These are phyloP conservation scores for Diaporthe sp. DNA, from an alignment of 2,329 filamentous ascomycete genomes.

Conservation along the genomic window DNA sequence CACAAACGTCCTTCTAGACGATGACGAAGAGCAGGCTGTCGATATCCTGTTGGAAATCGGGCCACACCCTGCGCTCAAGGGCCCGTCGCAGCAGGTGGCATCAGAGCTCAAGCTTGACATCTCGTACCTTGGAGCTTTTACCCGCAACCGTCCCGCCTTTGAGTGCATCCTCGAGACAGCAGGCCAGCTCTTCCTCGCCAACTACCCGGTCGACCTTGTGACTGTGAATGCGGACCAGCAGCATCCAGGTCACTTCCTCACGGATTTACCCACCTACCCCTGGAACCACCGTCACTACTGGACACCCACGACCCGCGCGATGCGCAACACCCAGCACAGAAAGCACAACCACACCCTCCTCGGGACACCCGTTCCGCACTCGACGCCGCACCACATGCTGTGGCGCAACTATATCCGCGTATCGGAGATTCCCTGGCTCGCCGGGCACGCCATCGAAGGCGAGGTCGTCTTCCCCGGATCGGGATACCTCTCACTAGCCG, in stretches of 20 bases:
- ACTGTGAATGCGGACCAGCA: background rate
- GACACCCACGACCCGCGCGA: slow-evolving; percentile 37
- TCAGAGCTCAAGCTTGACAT: slow-evolving; percentile 5
- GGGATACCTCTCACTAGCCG: slow-evolving; percentile 42
- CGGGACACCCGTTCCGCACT: slow-evolving; percentile 4
- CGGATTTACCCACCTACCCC: slow-evolving; percentile 34
- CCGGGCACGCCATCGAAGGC: slow-evolving; percentile 50
- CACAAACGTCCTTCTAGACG: background rate
- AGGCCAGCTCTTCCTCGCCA: background rate
- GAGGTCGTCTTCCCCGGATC: slow-evolving; percentile 54
- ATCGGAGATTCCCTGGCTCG: slow-evolving; percentile 53
- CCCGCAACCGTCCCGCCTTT: background rate
- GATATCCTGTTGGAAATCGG: slow-evolving; percentile 48
- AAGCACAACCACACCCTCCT: slow-evolving; percentile 36
- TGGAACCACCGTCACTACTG: slow-evolving; percentile 41
- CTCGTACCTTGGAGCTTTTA: background rate
- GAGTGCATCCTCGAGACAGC: slow-evolving; percentile 18
- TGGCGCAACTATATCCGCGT: slow-evolving; percentile 42
- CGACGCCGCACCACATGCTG: slow-evolving; percentile 11
- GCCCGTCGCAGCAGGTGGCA: background rate
- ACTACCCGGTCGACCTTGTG: slow-evolving; percentile 18
- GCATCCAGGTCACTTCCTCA: background rate
- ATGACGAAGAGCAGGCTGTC: slow-evolving; percentile 30
- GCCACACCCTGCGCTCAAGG: slow-evolving; percentile 55
- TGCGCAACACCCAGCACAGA: slow-evolving; percentile 11